Evolutionary conservation across 1,284 basidiomycete genomes (phyloP), one percentile per base, ranked within the genome.

Genomic region (Wolfiporia cocos): DNA sequence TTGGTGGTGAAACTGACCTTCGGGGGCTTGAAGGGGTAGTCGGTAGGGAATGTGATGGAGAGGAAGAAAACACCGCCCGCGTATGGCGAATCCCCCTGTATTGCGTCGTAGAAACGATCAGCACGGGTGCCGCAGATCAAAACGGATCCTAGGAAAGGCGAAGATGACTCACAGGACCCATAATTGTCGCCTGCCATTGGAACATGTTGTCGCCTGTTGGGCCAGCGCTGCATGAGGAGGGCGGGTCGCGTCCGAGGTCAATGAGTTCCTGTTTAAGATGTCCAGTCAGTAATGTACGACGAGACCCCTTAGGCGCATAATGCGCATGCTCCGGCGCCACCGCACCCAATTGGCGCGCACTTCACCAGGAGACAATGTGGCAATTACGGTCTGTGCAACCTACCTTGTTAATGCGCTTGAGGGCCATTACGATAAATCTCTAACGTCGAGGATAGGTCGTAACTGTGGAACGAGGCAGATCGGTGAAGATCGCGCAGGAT

Each of bases 1-100:
- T 95, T 97, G 62, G 95, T 99, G 57, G 91, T 93, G 72, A 99
- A 99, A 70, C 87, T 89, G 67, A 99, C 92, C 80, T 98, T 98
- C 66, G 96, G 96, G 31, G 96, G 95, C 75, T 95, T 95, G 84
- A 97, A 96, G 32, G 93, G 93, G 74, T 97, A 97, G 68, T 97
- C 93, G 68, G 84, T 85, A 37, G 88, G 89, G 80, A 95, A 94
- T 37, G 78, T 82, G 65, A 95, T 95, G 45, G 81, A 91, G 53
- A 96, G 81, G 85, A 95, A 95, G 74, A 95, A 96, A 47, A 96
- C 92, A 65, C 93, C 93, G 56, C 93, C 93, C 26, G 93, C 83
- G 63, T 96, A 96, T 35, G 93, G 93, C 56, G 91, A 94, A 63
- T 96, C 93, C 58, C 86, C 82, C 89, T 94, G 57, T 23, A 28